Conservation (phyloP, 1,284 basidiomycete genomes). For the Thecaphora frezii region DNA sequence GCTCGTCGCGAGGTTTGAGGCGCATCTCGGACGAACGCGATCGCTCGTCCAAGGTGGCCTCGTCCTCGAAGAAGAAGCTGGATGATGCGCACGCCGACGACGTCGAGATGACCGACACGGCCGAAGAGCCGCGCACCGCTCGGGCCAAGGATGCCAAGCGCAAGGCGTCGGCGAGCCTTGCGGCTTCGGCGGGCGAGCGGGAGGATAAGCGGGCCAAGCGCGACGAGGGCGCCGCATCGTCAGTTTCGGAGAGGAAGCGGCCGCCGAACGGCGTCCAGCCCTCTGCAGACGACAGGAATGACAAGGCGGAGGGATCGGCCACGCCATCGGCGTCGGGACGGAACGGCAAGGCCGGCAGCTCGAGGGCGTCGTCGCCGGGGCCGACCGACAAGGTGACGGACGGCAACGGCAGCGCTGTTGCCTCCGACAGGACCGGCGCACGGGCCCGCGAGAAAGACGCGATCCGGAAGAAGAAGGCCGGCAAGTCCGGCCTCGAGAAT, state of each 20-base stretch:
- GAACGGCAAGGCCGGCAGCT: neutral
- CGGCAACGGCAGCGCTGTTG: neutral
- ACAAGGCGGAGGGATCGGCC: neutral
- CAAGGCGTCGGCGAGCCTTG: constrained; percentile 30
- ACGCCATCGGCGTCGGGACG: too few relatives aligned
- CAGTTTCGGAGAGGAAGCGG: constrained; percentile 14
- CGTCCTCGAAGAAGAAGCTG: constrained; percentile 43
- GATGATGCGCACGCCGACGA: constrained; percentile 12
- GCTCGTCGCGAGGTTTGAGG: constrained; percentile 4
- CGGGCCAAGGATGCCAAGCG: constrained; percentile 35
- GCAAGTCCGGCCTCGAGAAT: constrained; percentile 32
- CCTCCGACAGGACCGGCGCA: neutral
- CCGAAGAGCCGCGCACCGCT: constrained; percentile 14
- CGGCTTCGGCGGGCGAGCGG: constrained; percentile 14
- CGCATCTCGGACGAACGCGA: constrained; percentile 11
- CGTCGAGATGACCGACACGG: neutral
- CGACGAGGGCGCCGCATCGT: constrained; percentile 5
- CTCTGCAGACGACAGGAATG: constrained; percentile 8
- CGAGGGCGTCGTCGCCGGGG: neutral
- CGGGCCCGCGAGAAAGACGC: constrained; percentile 19
- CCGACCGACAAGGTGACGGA: neutral
- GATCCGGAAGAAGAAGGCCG: constrained; percentile 33
- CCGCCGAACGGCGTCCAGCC: neutral
- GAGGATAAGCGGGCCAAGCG: constrained; percentile 31
- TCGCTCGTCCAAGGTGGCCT: constrained; percentile 29